Base-by-base conservation (phyloP, 768 basidiomycete species). In the Leucogyrophana mollusca region DNA sequence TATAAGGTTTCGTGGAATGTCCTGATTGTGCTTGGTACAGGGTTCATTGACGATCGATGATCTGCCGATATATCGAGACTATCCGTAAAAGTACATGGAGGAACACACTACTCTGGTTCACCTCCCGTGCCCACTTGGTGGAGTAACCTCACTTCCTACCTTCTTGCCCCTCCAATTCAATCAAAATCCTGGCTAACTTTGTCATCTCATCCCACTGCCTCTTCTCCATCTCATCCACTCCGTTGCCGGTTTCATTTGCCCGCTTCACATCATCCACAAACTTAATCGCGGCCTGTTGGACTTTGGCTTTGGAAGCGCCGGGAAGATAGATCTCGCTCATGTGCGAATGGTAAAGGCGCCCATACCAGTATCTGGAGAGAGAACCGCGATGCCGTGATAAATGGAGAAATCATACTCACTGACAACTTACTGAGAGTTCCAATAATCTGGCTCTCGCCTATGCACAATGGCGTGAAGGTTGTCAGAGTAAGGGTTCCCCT, bases 381-480 rank as follows among this genome's bases (percentile, higher is more conserved):
- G 17, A 8, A 1, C 10, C 20, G 4, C 7, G 25, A 36, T 25
- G 35, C 14, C 20, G 30, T 17, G n/a, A 46, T 17, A 27, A 4
- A 30, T 4, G 14, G 11, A 4, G 8, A 27, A 35, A 27, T 13
- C 9, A 11, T 30, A 25, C 4, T 37, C 18, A 27, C 34, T 5
- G 16, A 3, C 14, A 16, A n/a, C 58, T 39, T 16, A 54, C 51
- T 40, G 54, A 43, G 47, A 45, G 20, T 47, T 49, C 34, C 21
- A n/a, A 21, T 59, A 56, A 22, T 62, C 54, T 17, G 60, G 57
- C 34, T 59, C 60, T 16, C 60, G 51, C 40, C 54, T 53, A 35
- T 61, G 56, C 20, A 49, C 51, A 24, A 60, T 56, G 18, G 52
- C 48, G 23, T 62, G 50, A 25, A 56, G 30, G 36, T 60, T 57